Evolutionary conservation across 1,284 basidiomycete genomes (phyloP).

Genomic region (Thelephora terrestris): DNA sequence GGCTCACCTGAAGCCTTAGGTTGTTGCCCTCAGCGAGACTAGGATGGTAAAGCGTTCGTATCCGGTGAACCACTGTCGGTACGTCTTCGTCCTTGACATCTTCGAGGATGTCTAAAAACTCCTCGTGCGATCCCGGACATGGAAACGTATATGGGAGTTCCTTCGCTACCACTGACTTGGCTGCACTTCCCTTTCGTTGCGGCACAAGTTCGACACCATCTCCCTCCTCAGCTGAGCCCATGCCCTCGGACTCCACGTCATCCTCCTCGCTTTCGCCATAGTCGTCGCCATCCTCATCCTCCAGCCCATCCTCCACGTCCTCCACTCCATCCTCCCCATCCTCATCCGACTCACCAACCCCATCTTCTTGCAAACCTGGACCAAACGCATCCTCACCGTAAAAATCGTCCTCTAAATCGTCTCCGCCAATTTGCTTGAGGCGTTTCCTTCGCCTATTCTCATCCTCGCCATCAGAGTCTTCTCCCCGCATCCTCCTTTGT

Average conservation of each 20-base stretch:
- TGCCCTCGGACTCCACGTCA: conserved; percentile 31
- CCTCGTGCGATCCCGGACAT: conserved; percentile 80
- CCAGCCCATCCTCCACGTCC: conserved; percentile 25
- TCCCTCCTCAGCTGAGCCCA: conserved; percentile 17
- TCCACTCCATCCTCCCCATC: conserved; percentile 40
- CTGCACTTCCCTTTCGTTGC: conserved; percentile 8
- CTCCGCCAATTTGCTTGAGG: conserved; percentile 48
- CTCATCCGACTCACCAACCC: conserved; percentile 20
- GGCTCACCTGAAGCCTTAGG: conserved; percentile 72
- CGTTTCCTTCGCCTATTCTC: conserved; percentile 30
- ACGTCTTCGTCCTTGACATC: conserved; percentile 63
- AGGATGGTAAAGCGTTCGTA: conserved; percentile 86
- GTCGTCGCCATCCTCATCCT: conserved; percentile 28
- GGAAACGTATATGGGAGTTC: conserved; percentile 90
- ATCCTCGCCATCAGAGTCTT: conserved; percentile 51
- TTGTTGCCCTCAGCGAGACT: conserved; percentile 90
- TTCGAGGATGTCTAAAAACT: conserved; percentile 78
- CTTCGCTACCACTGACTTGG: conserved; percentile 25
- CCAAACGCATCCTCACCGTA: conserved; percentile 45
- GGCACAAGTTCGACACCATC: conserved; percentile 10
- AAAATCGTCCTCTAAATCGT: conserved; percentile 94
- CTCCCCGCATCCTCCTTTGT: conserved; percentile 80
- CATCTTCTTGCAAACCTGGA: conserved; percentile 34
- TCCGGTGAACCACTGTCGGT: conserved; percentile 81
- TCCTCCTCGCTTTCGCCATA: conserved; percentile 24